Base-by-base conservation (phyloP, 805 yeast species). In the Candida anglica region DNA sequence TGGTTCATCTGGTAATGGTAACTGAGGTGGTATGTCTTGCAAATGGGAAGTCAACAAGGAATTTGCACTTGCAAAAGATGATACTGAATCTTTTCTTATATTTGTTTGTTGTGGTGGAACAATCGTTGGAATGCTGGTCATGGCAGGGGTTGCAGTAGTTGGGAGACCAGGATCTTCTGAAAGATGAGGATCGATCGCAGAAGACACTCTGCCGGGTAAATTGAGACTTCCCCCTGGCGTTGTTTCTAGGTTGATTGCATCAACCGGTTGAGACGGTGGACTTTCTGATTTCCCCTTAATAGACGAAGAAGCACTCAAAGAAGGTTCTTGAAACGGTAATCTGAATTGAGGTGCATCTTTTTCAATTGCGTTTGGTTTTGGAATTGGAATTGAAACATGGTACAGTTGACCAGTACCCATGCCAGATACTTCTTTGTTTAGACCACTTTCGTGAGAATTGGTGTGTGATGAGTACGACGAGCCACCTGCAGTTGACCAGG, bases 271-370 rank as follows among this genome's bases (percentile, higher is more conserved):
- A 7, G 41, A 34, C 5, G 56, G 35, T 10, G 25, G 19, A 18
- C 20, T 18, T 13, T 29, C 30, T 15, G 6, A 8, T 11, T 19
- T 29, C 16, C 19, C 30, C 8, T 27, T 13, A 16, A 7, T n/a
- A 6, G 33, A 7, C 17, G 40, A n/a, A 25, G 29, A 10, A 20
- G 19, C 14, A 9, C 19, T 40, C n/a, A n/a, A n/a, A 33, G 16
- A 21, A 18, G 45, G 46, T 1, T 80, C 85, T 49, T 80, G 86
- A 50, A 82, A 83, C 0, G 91, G 91, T 11, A 77, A 63, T 48
- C 93, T 67, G 51, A 83, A 83, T 30, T 62, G 71, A 2, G 83
- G 84, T 2, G 69, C 60, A 5, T 65, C 73, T 19, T 60, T 50
- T n/a, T 59, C 53, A 14, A 47, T 47, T 19, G 52, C 48, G 19